Conservation (phyloP, 2,329 filamentous ascomycete genomes). For the Talaromyces sp. region DNA sequence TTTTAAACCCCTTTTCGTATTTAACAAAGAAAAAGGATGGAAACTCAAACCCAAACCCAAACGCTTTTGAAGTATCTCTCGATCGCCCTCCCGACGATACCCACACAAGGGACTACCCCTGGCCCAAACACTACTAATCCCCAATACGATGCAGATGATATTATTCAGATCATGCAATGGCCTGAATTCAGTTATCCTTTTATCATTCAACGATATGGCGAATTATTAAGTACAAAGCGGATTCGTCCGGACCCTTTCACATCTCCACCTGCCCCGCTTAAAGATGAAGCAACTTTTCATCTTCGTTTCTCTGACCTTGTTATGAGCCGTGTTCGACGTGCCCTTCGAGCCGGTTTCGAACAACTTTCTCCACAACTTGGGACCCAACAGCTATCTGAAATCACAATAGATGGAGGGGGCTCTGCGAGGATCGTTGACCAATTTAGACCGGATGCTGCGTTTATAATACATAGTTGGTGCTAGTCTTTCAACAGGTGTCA, state of each 20-base stretch:
- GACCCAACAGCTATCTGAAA: conserved; percentile 1
- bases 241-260: conserved; percentile 15
- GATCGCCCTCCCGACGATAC: conserved; percentile 14
- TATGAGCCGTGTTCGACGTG: too few species aligned
- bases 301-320: too few species aligned
- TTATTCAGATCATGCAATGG: conserved; percentile 13
- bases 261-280: conserved; percentile 13
- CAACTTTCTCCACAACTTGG: background rate
- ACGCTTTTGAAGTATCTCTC: conserved; percentile 15
- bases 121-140: conserved; percentile 6
- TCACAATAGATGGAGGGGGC: conserved; percentile 1
- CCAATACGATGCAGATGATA: conserved; percentile 11
- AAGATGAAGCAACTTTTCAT: conserved; percentile 12
- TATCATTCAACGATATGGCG: conserved; percentile 15
- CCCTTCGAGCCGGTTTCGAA: background rate
- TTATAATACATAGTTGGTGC: background rate
- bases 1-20: too few species aligned
- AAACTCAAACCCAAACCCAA: too few species aligned
- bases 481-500: background rate
- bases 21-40: too few species aligned
- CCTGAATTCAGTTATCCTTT: conserved; percentile 15
- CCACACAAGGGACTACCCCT: background rate
- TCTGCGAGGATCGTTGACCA: background rate
- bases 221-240: conserved; percentile 7
- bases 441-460: background rate